Evolutionary conservation across 306 rosid genomes (phyloP).

Genomic region (Crotalaria pallida): DNA sequence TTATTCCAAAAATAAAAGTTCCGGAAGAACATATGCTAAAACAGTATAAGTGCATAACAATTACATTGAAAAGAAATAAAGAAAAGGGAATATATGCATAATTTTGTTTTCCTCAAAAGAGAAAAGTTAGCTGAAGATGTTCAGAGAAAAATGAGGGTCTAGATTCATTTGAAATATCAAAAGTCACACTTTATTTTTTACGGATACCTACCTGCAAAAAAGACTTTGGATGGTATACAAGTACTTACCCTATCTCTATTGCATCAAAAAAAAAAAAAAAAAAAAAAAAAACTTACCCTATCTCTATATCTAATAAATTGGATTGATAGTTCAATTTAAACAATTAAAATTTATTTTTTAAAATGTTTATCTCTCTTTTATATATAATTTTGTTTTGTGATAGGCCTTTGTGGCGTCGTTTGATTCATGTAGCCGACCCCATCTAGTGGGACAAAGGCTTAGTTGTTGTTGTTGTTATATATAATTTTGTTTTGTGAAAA

Average conservation of each 20-base stretch:
- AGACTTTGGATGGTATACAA: neutral
- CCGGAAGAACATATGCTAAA: conserved; percentile 39
- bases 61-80: conserved; percentile 2
- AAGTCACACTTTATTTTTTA: conserved; percentile 17
- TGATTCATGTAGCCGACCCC: too few species aligned
- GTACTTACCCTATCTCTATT: conserved; percentile 6
- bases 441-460: too few species aligned
- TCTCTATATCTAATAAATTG: conserved; percentile 12
- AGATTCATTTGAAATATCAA: conserved; percentile 31
- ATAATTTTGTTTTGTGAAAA: neutral
- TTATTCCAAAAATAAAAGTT: neutral
- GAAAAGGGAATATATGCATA: conserved; percentile 7
- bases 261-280: too few species aligned
- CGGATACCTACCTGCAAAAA: conserved; percentile 27
- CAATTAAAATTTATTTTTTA: too few species aligned
- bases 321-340: neutral
- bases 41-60: neutral
- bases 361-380: neutral
- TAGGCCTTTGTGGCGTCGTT: too few species aligned
- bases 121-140: neutral
- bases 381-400: neutral
- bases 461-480: too few species aligned
- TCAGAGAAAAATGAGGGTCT: neutral
- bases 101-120: conserved; percentile 16
- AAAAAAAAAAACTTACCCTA: neutral